Base-by-base conservation (phyloP, 768 basidiomycete species). In the Naganishia randhawae region DNA sequence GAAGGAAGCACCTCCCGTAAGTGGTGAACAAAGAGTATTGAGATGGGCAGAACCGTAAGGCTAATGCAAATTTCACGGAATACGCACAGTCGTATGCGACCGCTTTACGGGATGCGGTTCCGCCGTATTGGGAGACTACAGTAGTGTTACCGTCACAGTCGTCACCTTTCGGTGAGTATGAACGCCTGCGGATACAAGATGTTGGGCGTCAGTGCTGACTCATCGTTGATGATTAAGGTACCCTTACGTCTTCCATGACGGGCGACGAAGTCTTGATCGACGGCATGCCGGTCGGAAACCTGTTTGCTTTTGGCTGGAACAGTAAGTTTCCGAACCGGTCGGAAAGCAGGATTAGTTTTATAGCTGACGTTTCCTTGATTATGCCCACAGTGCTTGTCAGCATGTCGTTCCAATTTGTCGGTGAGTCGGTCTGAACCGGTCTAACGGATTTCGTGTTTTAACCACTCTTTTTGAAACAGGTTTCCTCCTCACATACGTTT, bases 51-150 rank as follows among this genome's bases (percentile, higher is more conserved):
- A 22, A 48, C 25, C n/a, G 11, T 42, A 1, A 48, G n/a, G 45
- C 45, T 48, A 11, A 48, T 55, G 19, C 19, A 3, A 10, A 35
- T 13, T 57, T 16, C 35, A n/a, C 39, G 19, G 66, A 93, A 11
- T 19, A 14, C 8, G 22, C 41, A 35, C 29, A 61, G 90, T 86
- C 92, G 0, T 99, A 99, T 75, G 84, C 87, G 14, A 85, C 88
- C 17, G 96, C 95, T 2, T 88, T 92, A 70, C 85, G 88, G 32
- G 95, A 99, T 76, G 86, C 91, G 0, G 93, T 90, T 0, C 96
- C 96, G 0, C 85, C 92, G 0, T 99, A 99, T 80, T 97, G 92
- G 91, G 95, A 99, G 76, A 97, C 91, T 0, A 93, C 92, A 0
- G 86, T 97, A 10, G 90, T 94, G 69, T 87, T 93, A 0, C 92